Conservation (phyloP, 208 protist species). For the Trypanosoma mega region DNA sequence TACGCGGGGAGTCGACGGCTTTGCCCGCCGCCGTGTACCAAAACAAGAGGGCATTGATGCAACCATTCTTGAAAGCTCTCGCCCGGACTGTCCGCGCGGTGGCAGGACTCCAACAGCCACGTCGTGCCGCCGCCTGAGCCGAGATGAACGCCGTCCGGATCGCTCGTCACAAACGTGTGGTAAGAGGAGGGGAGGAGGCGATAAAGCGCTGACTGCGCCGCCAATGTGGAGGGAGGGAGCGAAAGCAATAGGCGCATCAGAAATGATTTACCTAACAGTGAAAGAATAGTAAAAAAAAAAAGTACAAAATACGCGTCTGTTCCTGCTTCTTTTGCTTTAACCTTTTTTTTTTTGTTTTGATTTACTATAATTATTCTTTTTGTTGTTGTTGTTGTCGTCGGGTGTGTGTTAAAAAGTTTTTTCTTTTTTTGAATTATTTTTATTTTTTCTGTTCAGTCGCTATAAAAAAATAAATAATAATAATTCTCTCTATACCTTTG, state of each 20-base stretch:
- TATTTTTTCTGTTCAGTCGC: no score
- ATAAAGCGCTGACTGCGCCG: not conserved
- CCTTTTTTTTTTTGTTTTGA: no score
- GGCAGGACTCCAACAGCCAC: constrained; percentile 40
- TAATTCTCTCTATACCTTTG: not conserved
- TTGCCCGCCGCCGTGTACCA: constrained; percentile 52
- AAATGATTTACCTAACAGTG: not conserved
- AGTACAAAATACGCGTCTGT: constrained; percentile 3
- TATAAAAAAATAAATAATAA: constrained; percentile 8
- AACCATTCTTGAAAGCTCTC: constrained; percentile 19
- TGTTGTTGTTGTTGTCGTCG: no score
- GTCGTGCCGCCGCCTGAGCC: constrained; percentile 48
- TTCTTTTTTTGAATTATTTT: no score
- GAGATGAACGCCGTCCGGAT: constrained; percentile 31
- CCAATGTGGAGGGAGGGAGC: not conserved
- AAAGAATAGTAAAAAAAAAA: constrained; percentile 13
- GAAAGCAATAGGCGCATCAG: constrained; percentile 2
- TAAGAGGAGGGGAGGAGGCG: not conserved
- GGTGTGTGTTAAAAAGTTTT: no score
- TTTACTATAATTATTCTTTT: no score
- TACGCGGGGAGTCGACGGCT: constrained; percentile 57
- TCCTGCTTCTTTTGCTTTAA: no score
- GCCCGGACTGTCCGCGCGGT: not conserved
- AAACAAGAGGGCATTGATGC: constrained; percentile 29
- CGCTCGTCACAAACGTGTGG: constrained; percentile 8